phyloP scores from a whole-genome alignment of 768 basidiomycete species.

The Sutorius australiensis region DNA sequence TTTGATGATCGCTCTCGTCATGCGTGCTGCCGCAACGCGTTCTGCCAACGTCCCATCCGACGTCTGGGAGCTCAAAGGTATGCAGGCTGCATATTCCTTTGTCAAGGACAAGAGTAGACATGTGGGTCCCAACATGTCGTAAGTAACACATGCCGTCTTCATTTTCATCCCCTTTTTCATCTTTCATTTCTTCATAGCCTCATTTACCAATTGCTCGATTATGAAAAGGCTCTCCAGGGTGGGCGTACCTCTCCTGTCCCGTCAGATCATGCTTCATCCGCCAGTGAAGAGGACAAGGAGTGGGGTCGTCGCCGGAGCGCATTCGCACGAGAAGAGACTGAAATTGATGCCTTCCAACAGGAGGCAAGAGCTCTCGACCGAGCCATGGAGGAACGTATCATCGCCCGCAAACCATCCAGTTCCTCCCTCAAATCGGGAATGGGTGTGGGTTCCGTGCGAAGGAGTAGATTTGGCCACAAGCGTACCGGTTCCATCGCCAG shows the following conservation, averaged over 20 bases:
- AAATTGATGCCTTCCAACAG: conserved; percentile 57
- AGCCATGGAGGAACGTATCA: conserved; percentile 80
- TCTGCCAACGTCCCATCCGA: conserved; percentile 66
- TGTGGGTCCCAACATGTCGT: conserved; percentile 95
- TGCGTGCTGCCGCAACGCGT: conserved; percentile 80
- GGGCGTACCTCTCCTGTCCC: conserved; percentile 45
- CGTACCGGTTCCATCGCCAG: conserved; percentile 76
- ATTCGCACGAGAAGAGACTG: conserved; percentile 42
- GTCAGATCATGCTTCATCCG: conserved; percentile 52
- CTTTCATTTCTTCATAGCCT: conserved; percentile 47
- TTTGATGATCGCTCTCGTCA: conserved; percentile 84
- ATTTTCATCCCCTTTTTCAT: conserved; percentile 23
- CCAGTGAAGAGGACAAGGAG: conserved; percentile 70
- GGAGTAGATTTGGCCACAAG: conserved; percentile 63
- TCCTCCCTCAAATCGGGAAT: conserved; percentile 62
- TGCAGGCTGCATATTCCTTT: conserved; percentile 87
- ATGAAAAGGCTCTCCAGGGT: conserved; percentile 69
- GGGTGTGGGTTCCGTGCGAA: conserved; percentile 68
- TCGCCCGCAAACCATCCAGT: conserved; percentile 67
- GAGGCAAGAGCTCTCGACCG: conserved; percentile 83
- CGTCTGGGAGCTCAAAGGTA: conserved; percentile 76
- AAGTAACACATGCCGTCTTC: conserved; percentile 37
- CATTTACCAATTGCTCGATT: conserved; percentile 91
- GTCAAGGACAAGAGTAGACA: conserved; percentile 87
- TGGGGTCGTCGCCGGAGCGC: conserved; percentile 68